Evolutionary conservation across 1,139 yeast species (phyloP), one percentile per base, ranked within the genome.

Genomic region (Spathaspora sp.): DNA sequence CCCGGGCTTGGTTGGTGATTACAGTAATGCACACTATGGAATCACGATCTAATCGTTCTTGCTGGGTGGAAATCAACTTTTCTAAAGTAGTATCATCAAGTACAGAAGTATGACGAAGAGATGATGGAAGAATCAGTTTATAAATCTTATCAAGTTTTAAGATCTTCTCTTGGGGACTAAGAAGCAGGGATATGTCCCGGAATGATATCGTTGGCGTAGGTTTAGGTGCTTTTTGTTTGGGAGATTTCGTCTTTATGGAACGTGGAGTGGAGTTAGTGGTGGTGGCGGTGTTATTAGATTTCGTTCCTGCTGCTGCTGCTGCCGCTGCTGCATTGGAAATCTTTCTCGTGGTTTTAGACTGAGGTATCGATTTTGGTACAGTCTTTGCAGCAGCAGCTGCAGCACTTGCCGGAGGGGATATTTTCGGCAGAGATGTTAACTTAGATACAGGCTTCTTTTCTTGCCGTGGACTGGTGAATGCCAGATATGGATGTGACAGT

Each of bases 1-100:
- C 74, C 47, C 78, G 54, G 4, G 80, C 79, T 52, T 59, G 57
- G 51, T 71, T 72, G 44, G 82, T 78, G 10, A 82, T 72, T 20
- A 80, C 81, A 10, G 80, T 68, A 0, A 76, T 64, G 25, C 72
- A 76, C 2, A 76, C 70, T 38, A 60, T 64, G 38, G 74, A 55
- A 43, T 67, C 61, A 38, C 65, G 56, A 16, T 64, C 64, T 44
- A 82, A 64, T 2, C 54, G 61, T 23, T 61, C 49, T 47, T 63
- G 70, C 55, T 73, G 70, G 41, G 60, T 67, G 2, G 59, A 64
- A 39, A 81, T 81, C 46, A 77, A 72, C 38, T 61, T 56, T 49
- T 74, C 78, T 40, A 74, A 71, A 3, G 60, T 53, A 3, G 56
- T 53, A 51, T 72, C 78, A 49, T 71, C 72, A 34, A 74, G 38